Evolutionary conservation across 805 yeast genomes (phyloP).

Genomic region (Ogataea trehaloabstinens): DNA sequence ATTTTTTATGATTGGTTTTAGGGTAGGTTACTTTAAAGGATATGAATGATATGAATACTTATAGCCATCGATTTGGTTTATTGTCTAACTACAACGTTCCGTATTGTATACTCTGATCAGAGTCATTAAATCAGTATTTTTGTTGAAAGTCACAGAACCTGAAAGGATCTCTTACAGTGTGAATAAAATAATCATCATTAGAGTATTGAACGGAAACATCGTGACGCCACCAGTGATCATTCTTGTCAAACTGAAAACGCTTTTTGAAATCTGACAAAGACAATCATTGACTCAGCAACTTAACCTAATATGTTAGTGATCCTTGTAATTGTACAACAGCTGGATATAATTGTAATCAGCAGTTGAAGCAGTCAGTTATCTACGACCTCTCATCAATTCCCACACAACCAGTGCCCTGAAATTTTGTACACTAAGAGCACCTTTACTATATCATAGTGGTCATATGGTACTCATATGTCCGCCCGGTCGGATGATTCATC

Average conservation of each 20-base stretch:
- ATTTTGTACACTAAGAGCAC: conserved; percentile 52
- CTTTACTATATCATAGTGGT: conserved; percentile 43
- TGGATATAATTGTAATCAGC: too few relatives aligned
- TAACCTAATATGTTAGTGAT: too few relatives aligned
- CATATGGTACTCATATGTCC: conserved; percentile 40
- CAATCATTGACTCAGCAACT: too few relatives aligned
- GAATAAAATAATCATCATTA: conserved; percentile 41
- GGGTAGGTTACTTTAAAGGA: neutral
- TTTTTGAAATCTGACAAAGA: too few relatives aligned
- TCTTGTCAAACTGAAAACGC: too few relatives aligned
- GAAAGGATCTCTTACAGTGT: conserved; percentile 49
- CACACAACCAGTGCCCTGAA: conserved; percentile 40
- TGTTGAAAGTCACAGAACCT: conserved; percentile 34
- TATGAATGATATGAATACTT: neutral
- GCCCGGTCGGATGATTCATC: conserved; percentile 48
- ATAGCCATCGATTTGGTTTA: too few relatives aligned
- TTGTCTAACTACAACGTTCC: too few relatives aligned
- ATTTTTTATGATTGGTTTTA: conserved; percentile 3
- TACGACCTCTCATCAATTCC: conserved; percentile 53
- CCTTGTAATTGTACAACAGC: too few relatives aligned
- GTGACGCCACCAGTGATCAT: too few relatives aligned
- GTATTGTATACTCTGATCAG: conserved; percentile 32
- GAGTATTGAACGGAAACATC: too few relatives aligned
- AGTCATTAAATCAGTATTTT: conserved; percentile 56
- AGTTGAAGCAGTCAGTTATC: conserved; percentile 36